These are phyloP conservation scores for Senna siamea DNA, from an alignment of 306 rosid genomes.

Conservation along the genomic window DNA sequence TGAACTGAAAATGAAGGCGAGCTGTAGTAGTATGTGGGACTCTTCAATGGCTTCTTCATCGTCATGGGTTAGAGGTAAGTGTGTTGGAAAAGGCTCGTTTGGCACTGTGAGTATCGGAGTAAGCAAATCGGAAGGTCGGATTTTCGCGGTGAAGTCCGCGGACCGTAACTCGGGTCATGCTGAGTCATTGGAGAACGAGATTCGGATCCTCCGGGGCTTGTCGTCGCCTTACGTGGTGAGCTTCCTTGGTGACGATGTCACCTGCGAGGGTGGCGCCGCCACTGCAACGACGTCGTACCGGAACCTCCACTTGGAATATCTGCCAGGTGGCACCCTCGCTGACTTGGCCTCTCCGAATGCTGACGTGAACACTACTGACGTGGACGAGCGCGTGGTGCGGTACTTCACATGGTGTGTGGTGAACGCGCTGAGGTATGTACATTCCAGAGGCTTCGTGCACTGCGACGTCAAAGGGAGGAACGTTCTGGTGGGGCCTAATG, in stretches of 20 bases:
- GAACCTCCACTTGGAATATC: slow-evolving; percentile 75
- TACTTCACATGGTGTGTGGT: slow-evolving; percentile 68
- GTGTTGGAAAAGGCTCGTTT: slow-evolving; percentile 76
- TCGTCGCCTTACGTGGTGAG: slow-evolving; percentile 66
- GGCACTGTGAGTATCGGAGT: slow-evolving; percentile 68
- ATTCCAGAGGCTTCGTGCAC: slow-evolving; percentile 70
- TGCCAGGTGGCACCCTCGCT: slow-evolving; percentile 79
- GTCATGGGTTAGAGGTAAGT: slow-evolving; percentile 77
- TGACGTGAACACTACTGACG: too few species aligned
- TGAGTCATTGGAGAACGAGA: slow-evolving; percentile 75
- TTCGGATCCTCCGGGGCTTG: slow-evolving; percentile 55
- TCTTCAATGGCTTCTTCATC: slow-evolving; percentile 24
- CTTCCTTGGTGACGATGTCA: slow-evolving; percentile 60
- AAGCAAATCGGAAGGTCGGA: slow-evolving; percentile 44
- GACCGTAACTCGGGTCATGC: slow-evolving; percentile 47
- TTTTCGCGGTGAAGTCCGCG: slow-evolving; percentile 87
- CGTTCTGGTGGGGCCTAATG: slow-evolving; percentile 51
- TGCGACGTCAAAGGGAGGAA: slow-evolving; percentile 88
- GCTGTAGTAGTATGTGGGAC: too few species aligned
- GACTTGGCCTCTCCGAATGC: slow-evolving; percentile 44
- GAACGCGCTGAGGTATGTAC: slow-evolving; percentile 61
- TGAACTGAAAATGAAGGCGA: too few species aligned
- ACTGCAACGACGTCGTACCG: slow-evolving; percentile 48
- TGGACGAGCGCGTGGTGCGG: slow-evolving; percentile 60
- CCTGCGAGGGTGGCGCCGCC: too few species aligned